phyloP scores from a whole-genome alignment of 805 yeast genomes.

The Yamadazyma ubonensis region DNA sequence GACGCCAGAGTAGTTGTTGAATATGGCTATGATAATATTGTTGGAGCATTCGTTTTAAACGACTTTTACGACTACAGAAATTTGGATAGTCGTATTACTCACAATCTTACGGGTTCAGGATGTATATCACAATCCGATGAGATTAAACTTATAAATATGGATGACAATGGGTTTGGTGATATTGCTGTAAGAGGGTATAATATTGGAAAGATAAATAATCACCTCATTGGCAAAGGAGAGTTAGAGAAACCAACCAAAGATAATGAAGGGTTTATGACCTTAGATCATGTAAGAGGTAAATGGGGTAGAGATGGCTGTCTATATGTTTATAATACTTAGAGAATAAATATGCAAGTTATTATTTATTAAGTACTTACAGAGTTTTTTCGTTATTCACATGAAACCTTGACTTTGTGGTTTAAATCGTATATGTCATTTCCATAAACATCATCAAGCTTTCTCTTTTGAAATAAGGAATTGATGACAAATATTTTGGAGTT shows the following conservation, averaged over 20 bases:
- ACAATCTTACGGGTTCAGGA: slow-evolving; percentile 46
- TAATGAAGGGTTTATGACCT: slow-evolving; percentile 41
- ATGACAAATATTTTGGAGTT: slow-evolving; percentile 29
- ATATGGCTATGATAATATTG: slow-evolving; percentile 39
- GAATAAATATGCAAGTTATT: background rate
- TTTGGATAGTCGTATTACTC: slow-evolving; percentile 24
- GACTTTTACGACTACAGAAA: slow-evolving; percentile 64
- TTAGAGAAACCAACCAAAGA: slow-evolving; percentile 12
- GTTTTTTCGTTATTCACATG: slow-evolving; percentile 10
- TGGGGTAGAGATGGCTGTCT: slow-evolving; percentile 77
- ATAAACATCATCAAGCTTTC: slow-evolving; percentile 11
- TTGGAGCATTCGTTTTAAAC: slow-evolving; percentile 60
- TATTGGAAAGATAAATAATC: slow-evolving; percentile 48
- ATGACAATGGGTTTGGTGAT: slow-evolving; percentile 46
- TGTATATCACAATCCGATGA: slow-evolving; percentile 61
- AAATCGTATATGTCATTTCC: slow-evolving; percentile 2
- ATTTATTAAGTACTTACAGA: slow-evolving; percentile 1
- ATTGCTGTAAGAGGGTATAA: slow-evolving; percentile 63
- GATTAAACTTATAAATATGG: slow-evolving; percentile 47
- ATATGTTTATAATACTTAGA: slow-evolving; percentile 38
- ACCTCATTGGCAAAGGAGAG: slow-evolving; percentile 16
- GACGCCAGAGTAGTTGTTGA: slow-evolving; percentile 56
- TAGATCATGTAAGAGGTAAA: slow-evolving; percentile 50
- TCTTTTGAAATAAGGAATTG: slow-evolving; percentile 16
- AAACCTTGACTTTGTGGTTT: slow-evolving; percentile 11